phyloP scores from a whole-genome alignment of 345 rosid genomes.

The Salix dunnii region DNA sequence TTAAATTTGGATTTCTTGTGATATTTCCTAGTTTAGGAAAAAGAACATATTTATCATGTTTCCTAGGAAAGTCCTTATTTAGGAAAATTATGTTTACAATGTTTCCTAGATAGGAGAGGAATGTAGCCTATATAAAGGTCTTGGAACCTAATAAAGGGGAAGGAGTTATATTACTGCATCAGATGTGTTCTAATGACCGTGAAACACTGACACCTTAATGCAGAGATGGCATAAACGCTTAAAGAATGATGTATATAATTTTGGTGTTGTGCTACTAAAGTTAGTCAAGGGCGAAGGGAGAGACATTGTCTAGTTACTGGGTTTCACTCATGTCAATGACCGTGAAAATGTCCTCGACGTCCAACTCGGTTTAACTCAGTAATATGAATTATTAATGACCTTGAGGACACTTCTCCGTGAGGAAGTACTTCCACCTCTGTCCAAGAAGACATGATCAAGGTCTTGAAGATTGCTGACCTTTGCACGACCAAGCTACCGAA shows the following conservation, averaged over 20 bases:
- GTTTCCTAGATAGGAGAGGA: no score
- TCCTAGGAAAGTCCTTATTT: no score
- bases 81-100: no score
- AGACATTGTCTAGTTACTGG: constrained; percentile 70
- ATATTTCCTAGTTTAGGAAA: no score
- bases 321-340: constrained; percentile 52
- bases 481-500: constrained; percentile 82
- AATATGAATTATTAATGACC: no score
- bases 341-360: constrained; percentile 45
- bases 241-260: constrained; percentile 86
- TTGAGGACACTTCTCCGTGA: constrained; percentile 32
- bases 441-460: constrained; percentile 60
- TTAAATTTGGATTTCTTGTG: no score
- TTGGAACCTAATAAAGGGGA: no score
- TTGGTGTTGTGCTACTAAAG: constrained; percentile 82
- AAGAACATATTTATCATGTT: no score
- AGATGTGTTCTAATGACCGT: neutral
- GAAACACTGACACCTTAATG: constrained; percentile 5
- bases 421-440: constrained; percentile 34
- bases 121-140: no score
- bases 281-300: constrained; percentile 64
- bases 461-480: constrained; percentile 59
- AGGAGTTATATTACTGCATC: no score
- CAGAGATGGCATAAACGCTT: constrained; percentile 76
- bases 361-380: no score